A percentile compares a stretch with the other conserved stretches of the same genome.
These are phyloP conservation scores for Trichoderma koningii DNA, from an alignment of 2,329 filamentous ascomycete species.

Conservation along the genomic window DNA sequence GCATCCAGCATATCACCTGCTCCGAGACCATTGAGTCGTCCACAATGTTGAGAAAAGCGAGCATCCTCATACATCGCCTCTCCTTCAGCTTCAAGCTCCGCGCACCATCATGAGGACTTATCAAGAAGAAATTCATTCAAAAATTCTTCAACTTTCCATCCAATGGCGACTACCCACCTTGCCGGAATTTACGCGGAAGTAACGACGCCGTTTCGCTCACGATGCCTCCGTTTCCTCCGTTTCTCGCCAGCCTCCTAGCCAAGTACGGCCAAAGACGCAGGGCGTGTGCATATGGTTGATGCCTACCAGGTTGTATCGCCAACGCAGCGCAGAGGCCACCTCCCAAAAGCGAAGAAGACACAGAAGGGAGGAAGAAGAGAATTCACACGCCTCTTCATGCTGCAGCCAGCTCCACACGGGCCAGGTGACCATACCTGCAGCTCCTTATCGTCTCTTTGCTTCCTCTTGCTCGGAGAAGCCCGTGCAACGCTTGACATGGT, in stretches of 20 bases:
- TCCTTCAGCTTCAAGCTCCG: not conserved
- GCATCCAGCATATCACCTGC: not conserved
- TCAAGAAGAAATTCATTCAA: not conserved
- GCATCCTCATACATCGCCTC: not conserved
- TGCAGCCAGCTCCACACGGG: slow-evolving; percentile 13
- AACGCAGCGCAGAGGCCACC: slow-evolving; percentile 4
- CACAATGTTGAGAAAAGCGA: not conserved
- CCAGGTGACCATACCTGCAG: slow-evolving; percentile 20
- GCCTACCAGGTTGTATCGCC: not conserved
- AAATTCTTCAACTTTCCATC: not conserved
- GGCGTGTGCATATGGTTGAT: slow-evolving; percentile 20
- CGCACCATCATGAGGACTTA: not conserved
- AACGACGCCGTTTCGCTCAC: not conserved
- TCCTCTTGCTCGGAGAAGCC: slow-evolving; percentile 11
- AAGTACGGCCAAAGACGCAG: slow-evolving; percentile 10
- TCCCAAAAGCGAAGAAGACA: not conserved
- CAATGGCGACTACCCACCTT: too few relatives aligned
- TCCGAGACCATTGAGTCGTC: not conserved
- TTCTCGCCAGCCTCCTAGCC: not conserved
- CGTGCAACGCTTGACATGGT: slow-evolving; percentile 1
- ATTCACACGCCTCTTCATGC: slow-evolving; percentile 1
- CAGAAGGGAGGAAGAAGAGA: not conserved
- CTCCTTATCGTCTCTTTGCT: not conserved
- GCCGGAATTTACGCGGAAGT: slow-evolving; percentile 14
- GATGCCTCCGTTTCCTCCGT: not conserved